Evolutionary conservation across 2,329 filamentous ascomycete genomes (phyloP).

Genomic region (Mycogone perniciosa): DNA sequence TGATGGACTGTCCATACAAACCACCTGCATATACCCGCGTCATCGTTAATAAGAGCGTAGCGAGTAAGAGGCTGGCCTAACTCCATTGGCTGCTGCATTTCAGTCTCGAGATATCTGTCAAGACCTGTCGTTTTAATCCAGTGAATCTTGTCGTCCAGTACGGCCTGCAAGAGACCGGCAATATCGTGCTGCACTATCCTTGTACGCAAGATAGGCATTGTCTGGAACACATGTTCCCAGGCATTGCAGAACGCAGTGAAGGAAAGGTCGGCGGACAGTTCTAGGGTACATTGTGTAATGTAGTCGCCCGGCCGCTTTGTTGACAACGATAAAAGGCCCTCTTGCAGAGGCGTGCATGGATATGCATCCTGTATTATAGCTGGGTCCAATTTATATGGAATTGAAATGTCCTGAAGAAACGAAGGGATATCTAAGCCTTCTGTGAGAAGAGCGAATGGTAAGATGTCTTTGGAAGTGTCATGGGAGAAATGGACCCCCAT

Average conservation of each 20-base stretch:
- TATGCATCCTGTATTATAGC: no score
- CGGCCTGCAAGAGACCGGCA: constrained; percentile 39
- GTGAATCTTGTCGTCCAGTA: constrained; percentile 27
- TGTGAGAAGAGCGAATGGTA: constrained; percentile 4
- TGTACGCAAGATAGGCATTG: constrained; percentile 34
- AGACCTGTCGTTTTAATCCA: not conserved
- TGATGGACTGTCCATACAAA: no score
- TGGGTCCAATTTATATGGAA: no score
- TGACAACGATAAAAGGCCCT: constrained; percentile 29
- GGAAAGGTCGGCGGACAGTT: constrained; percentile 7
- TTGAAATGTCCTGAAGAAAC: no score
- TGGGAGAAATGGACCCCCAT: no score
- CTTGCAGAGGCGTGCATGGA: constrained; percentile 31
- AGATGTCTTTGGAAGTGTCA: not conserved
- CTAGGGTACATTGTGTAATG: constrained; percentile 12
- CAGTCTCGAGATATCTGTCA: not conserved
- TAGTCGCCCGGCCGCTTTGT: constrained; percentile 17
- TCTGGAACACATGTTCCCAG: constrained; percentile 9
- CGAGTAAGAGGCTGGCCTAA: not conserved
- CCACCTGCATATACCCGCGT: no score
- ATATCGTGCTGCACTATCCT: constrained; percentile 37
- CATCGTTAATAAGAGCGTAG: not conserved
- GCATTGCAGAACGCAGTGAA: constrained; percentile 10
- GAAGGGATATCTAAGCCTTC: not conserved
- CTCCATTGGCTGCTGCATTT: not conserved